Conservation (phyloP, 164 flowering plant genomes). For the Akebia trifoliata region DNA sequence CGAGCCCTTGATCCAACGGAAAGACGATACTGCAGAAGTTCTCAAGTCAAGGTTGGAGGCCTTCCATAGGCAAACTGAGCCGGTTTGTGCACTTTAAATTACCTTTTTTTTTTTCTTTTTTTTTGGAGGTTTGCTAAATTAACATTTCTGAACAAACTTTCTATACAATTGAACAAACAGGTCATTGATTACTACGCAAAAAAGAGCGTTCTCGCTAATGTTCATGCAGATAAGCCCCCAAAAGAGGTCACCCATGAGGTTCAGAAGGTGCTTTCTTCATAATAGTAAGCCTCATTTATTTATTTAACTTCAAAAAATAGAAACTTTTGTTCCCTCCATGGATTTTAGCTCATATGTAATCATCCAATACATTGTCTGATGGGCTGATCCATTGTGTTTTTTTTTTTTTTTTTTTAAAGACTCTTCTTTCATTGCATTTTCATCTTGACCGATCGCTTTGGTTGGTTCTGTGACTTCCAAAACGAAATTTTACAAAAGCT, state of each 20-base stretch:
- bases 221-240: conserved; percentile 83
- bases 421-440: too few relatives aligned
- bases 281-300: neutral
- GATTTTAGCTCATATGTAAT: neutral
- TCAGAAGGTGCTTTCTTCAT: conserved; percentile 64
- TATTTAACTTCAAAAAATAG: too few relatives aligned
- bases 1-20: conserved; percentile 92
- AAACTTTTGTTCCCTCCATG: neutral
- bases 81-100: conserved; percentile 55
- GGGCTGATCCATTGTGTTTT: too few relatives aligned
- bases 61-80: conserved; percentile 90
- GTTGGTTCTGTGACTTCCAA: too few relatives aligned
- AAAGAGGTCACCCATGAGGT: conserved; percentile 72
- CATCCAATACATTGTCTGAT: too few relatives aligned
- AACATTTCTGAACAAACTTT: too few relatives aligned
- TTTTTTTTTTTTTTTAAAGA: too few relatives aligned
- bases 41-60: conserved; percentile 89
- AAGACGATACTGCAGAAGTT: conserved; percentile 94
- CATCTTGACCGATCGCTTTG: too few relatives aligned
- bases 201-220: conserved; percentile 62
- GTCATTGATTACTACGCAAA: conserved; percentile 75
- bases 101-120: neutral
- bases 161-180: conserved; percentile 33
- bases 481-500: too few relatives aligned
- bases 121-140: neutral